Evolutionary conservation across 371 early-diverging fungal species (phyloP).

Genomic region (Syncephalis plumigaleata): DNA sequence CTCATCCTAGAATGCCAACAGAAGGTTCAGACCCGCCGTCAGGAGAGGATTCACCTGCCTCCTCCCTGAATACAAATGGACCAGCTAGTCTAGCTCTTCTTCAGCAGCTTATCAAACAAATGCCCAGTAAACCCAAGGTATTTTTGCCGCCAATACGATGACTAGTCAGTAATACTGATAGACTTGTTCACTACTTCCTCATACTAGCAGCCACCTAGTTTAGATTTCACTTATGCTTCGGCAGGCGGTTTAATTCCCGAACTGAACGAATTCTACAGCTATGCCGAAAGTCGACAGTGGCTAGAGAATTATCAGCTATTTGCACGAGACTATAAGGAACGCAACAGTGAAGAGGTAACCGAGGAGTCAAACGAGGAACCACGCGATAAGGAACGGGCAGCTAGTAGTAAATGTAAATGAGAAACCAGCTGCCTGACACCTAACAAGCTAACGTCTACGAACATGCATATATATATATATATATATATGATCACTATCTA

Average conservation of each 20-base stretch:
- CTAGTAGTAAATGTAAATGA: background rate
- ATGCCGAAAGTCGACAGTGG: slow-evolving; percentile 31
- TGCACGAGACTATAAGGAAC: slow-evolving; percentile 15
- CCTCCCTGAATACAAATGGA: background rate
- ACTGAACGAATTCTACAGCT: slow-evolving; percentile 56
- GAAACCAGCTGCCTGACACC: too few species aligned
- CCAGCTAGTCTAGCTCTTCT: slow-evolving; percentile 4
- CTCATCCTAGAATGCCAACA: too few species aligned
- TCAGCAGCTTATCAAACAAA: slow-evolving; percentile 5
- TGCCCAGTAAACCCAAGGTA: slow-evolving; percentile 7
- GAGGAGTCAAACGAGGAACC: background rate
- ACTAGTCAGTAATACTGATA: background rate
- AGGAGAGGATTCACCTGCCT: too few species aligned
- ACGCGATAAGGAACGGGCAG: background rate
- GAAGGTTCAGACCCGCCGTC: too few species aligned
- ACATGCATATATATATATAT: too few species aligned
- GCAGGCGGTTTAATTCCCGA: slow-evolving; percentile 35
- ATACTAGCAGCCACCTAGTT: slow-evolving; percentile 21
- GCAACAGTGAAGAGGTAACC: background rate
- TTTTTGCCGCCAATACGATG: background rate
- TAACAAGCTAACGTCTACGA: too few species aligned
- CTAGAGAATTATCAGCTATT: slow-evolving; percentile 20
- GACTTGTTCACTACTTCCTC: background rate
- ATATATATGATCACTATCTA: too few species aligned
- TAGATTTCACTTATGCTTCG: slow-evolving; percentile 42